These are phyloP conservation scores for Botrytis aclada DNA, from an alignment of 2,329 filamentous ascomycete species.

Conservation along the genomic window DNA sequence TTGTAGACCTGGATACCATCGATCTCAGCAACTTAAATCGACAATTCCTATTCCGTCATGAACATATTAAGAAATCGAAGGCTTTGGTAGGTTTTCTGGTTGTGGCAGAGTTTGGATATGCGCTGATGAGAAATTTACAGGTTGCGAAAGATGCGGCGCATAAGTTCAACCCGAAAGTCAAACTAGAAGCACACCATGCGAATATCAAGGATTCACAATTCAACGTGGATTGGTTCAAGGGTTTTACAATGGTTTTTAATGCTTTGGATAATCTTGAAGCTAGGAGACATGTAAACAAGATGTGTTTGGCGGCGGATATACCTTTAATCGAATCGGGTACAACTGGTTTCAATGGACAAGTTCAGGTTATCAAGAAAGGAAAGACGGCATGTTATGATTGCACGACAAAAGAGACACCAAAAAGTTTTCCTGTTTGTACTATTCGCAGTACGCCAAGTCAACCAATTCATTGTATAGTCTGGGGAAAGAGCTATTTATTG, in stretches of 20 bases:
- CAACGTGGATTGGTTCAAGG: constrained; percentile 81
- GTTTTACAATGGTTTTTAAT: constrained; percentile 88
- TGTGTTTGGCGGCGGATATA: constrained; percentile 89
- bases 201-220: constrained; percentile 93
- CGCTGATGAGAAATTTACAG: constrained; percentile 43
- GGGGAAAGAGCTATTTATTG: constrained; percentile 94
- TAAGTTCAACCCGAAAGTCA: constrained; percentile 84
- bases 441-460: constrained; percentile 95
- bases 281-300: constrained; percentile 90
- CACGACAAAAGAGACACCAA: constrained; percentile 82
- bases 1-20: constrained; percentile 97
- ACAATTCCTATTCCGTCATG: constrained; percentile 92
- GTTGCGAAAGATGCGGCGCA: constrained; percentile 89
- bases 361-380: constrained; percentile 92
- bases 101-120: neutral
- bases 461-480: constrained; percentile 97
- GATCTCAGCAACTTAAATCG: constrained; percentile 96
- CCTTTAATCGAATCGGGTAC: constrained; percentile 95
- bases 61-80: constrained; percentile 98
- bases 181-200: constrained; percentile 83
- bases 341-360: constrained; percentile 95
- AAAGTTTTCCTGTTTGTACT: constrained; percentile 93
- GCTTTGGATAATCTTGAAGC: constrained; percentile 95
- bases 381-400: constrained; percentile 96
- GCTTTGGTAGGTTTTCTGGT: constrained; percentile 63